Conservation (phyloP, 2,329 filamentous ascomycete genomes). For the Metarhizium anisopliae region DNA sequence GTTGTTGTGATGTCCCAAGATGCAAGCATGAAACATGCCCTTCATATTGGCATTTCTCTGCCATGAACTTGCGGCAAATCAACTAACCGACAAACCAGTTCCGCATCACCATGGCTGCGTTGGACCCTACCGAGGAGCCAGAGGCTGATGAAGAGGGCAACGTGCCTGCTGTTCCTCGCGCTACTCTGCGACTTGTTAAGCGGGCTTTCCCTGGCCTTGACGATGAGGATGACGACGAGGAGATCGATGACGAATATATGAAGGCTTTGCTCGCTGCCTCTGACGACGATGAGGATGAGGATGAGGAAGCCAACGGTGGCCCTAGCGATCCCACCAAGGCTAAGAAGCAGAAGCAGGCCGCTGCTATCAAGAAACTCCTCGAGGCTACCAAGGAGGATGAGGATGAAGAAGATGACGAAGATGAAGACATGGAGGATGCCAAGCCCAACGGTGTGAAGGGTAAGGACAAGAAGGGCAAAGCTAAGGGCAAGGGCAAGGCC, state of each 20-base stretch:
- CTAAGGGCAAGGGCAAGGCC: conserved; percentile 43
- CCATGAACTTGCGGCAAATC: not conserved
- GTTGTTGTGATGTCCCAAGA: not conserved
- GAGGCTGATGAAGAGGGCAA: conserved; percentile 56
- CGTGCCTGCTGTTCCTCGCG: conserved; percentile 55
- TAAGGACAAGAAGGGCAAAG: conserved; percentile 50
- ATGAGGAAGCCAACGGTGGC: conserved; percentile 73
- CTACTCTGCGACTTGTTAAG: conserved; percentile 88
- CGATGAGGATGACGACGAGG: conserved; percentile 46
- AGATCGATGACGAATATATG: conserved; percentile 59
- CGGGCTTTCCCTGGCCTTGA: conserved; percentile 50
- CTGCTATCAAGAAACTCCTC: conserved; percentile 69
- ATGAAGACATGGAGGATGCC: conserved; percentile 56
- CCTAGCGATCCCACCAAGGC: conserved; percentile 86
- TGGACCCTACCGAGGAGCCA: conserved; percentile 76
- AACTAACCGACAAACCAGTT: conserved; percentile 47
- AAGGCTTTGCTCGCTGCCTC: conserved; percentile 42
- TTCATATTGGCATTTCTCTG: not conserved
- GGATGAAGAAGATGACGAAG: conserved; percentile 52
- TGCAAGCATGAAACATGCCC: not conserved
- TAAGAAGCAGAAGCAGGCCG: conserved; percentile 75
- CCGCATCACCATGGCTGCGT: conserved; percentile 96
- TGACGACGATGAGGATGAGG: conserved; percentile 44
- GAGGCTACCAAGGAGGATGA: conserved; percentile 53
- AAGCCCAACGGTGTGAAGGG: conserved; percentile 48